phyloP scores from a whole-genome alignment of 495 filamentous ascomycete species.

The Penicillium nucicola region DNA sequence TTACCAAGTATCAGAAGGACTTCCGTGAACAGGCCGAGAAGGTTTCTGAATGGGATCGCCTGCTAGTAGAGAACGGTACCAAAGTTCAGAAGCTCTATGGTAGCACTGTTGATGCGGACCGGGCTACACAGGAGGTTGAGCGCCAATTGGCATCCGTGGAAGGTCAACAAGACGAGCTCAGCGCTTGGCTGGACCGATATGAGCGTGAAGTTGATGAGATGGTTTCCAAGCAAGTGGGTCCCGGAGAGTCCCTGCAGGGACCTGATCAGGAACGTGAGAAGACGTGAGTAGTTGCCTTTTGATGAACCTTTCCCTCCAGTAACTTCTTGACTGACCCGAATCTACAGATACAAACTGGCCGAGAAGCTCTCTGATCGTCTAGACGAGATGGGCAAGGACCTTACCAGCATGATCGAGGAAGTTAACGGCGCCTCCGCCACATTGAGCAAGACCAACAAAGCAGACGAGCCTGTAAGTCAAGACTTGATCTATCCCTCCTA shows the following conservation, averaged over 20 bases:
- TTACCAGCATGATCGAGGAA: constrained; percentile 94
- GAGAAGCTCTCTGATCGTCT: constrained; percentile 85
- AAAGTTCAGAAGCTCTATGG: constrained; percentile 88
- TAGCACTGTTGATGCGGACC: constrained; percentile 85
- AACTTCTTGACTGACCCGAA: constrained; percentile 13
- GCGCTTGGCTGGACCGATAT: constrained; percentile 79
- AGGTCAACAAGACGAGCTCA: constrained; percentile 85
- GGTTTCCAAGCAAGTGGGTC: constrained; percentile 66
- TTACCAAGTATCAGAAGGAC: constrained; percentile 92
- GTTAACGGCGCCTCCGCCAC: constrained; percentile 84
- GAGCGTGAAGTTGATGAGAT: constrained; percentile 86
- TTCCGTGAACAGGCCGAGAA: constrained; percentile 86
- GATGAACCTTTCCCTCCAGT: neutral
- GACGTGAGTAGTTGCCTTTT: constrained; percentile 51
- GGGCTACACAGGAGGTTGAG: constrained; percentile 86
- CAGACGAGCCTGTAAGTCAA: constrained; percentile 83
- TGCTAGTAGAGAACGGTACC: constrained; percentile 86
- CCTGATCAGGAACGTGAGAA: constrained; percentile 92
- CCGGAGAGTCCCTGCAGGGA: constrained; percentile 69
- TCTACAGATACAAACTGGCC: constrained; percentile 79
- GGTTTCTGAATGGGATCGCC: constrained; percentile 85
- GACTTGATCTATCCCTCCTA: neutral
- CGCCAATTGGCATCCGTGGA: constrained; percentile 84
- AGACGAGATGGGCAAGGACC: constrained; percentile 87
- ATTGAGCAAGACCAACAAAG: constrained; percentile 81